Base-by-base conservation (phyloP, 2,329 filamentous ascomycete species). In the Aspergillus novofumigatus region DNA sequence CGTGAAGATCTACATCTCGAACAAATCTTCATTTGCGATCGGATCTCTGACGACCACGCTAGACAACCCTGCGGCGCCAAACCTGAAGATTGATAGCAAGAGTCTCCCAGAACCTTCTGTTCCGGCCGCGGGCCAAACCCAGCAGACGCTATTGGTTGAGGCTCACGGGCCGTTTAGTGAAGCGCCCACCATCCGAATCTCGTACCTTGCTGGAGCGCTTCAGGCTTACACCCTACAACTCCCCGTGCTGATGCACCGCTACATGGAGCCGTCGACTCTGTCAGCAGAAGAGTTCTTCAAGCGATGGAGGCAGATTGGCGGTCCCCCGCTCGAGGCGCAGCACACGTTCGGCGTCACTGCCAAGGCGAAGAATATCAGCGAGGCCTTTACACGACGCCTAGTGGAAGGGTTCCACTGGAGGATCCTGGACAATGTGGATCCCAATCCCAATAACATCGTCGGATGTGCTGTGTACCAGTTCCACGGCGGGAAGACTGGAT, bases 261-360 rank as follows among this genome's bases (percentile, higher is more conserved):
- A 96, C 70, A 97, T 97, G 92, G 92, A 97, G 61, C 86, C 90
- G 0, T 92, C 94, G 0, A 88, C 94, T 56, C 80, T 99, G 42
- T 85, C 85, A 6, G 86, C 88, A 0, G 94, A 99, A 53, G 94
- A 99, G 71, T 99, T 97, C 77, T 99, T 99, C 84, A 97, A 95
- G 81, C 83, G 95, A 52, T 99, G 94, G 94, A 95, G 96, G 81
- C 94, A 99, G 77, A 97, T 99, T 66, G 94, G 94, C 11, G 91
- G 90, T 4, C 85, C 86, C 1, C 88, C 92, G 1, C 85, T 95
- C 29, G 95, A 99, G 74, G 87, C 90, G 0, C 94, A 99, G 72
- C 84, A 84, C 50, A 91, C 97, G 32, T 95, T 99, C 73, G 86
- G 87, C 0, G 72, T 93, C 10, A 75, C 78, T 1, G 81, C 81